phyloP scores from a whole-genome alignment of 768 basidiomycete species.

The Aureoboletus auriporus region DNA sequence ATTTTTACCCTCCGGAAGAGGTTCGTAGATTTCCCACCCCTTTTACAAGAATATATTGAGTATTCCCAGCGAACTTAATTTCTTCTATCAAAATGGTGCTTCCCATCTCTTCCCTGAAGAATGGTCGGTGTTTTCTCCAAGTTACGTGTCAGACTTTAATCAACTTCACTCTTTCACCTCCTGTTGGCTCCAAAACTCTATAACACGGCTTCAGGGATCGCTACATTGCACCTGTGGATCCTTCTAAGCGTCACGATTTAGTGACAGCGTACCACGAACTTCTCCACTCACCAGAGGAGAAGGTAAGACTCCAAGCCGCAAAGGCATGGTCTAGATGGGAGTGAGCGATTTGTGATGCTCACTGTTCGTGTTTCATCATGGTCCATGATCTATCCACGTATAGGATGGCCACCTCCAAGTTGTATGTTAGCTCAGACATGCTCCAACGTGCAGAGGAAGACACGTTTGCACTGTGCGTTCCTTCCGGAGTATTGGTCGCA shows the following conservation, averaged over 20 bases:
- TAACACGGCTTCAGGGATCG: slow-evolving; percentile 58
- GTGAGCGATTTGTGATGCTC: slow-evolving; percentile 42
- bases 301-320: slow-evolving; percentile 62
- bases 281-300: slow-evolving; percentile 68
- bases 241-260: slow-evolving; percentile 74
- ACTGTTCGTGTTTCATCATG: neutral
- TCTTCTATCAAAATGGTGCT: slow-evolving; percentile 89
- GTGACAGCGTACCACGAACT: slow-evolving; percentile 80
- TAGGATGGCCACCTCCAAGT: slow-evolving; percentile 81
- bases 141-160: neutral
- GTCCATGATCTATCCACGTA: neutral
- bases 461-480: slow-evolving; percentile 67
- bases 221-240: slow-evolving; percentile 77
- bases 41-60: slow-evolving; percentile 1
- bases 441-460: slow-evolving; percentile 68
- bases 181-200: neutral
- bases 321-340: slow-evolving; percentile 92
- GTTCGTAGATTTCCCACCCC: slow-evolving; percentile 29
- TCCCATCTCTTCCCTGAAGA: slow-evolving; percentile 85
- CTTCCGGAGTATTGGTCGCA: slow-evolving; percentile 2
- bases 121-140: slow-evolving; percentile 47
- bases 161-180: neutral
- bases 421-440: slow-evolving; percentile 64
- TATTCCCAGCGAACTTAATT: slow-evolving; percentile 62
- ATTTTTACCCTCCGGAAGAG: slow-evolving; percentile 85